Evolutionary conservation across 306 rosid species (phyloP), one percentile per base, ranked within the genome.

Genomic region (Boehmeria nivea): DNA sequence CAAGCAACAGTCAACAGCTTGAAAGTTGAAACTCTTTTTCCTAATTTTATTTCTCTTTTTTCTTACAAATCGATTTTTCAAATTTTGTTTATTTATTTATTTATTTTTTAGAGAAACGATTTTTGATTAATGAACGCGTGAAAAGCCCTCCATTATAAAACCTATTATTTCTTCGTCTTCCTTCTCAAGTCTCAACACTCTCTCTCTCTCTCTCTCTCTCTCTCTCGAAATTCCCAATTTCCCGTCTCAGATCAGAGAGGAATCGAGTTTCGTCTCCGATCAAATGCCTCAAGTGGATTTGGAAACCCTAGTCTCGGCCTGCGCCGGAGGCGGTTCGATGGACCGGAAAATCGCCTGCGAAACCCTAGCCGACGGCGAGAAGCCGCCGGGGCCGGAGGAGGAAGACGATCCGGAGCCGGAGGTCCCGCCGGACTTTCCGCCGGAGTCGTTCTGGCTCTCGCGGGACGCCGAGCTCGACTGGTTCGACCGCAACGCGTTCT

Each of bases 371-470:
- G 65, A 63, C 22, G 82, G 54, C 22, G 48, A 55, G 8, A 45
- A 68, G 13, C 76, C 11, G 42, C 50, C 45, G 37, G 57, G 63
- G 9, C 43, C 48, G 9, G 64, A 13, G 0, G 10, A 16, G 0
- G 15, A 18, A n/a, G 34, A 46, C 20, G 51, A 59, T 43, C 84
- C 71, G 63, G 85, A 45, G 1, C 70, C 21, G 8, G 78, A 56
- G 18, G 60, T 47, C 6, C 71, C 70, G 17, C 61, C 73, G 0
- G 95, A 87, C 56, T 84, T 77, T 6, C 94, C 94, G 22, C 98
- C 98, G 64, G 82, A 75, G 2, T 90, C 95, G 0, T 84, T 87
- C 66, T 86, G 98, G 89, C 89, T 90, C 31, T 90, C 96, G 23
- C 84, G 72, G 17, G 96, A 87, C 24, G 95, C 88, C 0, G 98